These are phyloP conservation scores for Ananas comosus DNA, from an alignment of 176 grass and related monocot genomes.

Conservation along the genomic window DNA sequence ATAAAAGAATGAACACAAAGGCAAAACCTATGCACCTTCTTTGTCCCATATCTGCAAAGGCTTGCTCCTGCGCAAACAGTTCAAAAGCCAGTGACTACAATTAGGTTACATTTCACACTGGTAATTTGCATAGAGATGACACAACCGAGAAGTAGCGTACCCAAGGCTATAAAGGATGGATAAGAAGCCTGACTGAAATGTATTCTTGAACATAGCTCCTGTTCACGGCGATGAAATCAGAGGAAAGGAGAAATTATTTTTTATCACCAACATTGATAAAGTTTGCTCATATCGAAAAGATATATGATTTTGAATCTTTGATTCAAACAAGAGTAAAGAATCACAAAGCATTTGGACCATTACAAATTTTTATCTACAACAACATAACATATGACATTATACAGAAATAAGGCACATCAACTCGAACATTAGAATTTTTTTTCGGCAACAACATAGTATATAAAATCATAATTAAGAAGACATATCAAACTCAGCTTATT, in stretches of 20 bases:
- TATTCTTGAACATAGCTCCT: conserved; percentile 81
- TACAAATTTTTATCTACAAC: not conserved
- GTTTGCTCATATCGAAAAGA: not conserved
- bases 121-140: not conserved
- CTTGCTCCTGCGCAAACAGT: conserved; percentile 60
- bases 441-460: too few species aligned
- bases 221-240: not conserved
- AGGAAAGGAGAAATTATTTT: too few species aligned
- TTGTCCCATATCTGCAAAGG: conserved; percentile 99
- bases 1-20: not conserved
- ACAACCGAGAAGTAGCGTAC: conserved; percentile 25
- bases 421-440: too few species aligned
- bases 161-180: conserved; percentile 96
- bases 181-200: conserved; percentile 91
- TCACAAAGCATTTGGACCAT: not conserved
- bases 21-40: conserved; percentile 52
- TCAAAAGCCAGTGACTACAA: not conserved
- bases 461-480: too few species aligned
- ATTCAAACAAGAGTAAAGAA: not conserved
- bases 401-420: too few species aligned
- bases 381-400: too few species aligned
- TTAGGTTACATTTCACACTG: too few species aligned
- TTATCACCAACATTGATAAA: too few species aligned
- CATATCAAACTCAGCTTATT: too few species aligned
- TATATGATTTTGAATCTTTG: not conserved